These are phyloP conservation scores for Naematelia aurantialba DNA, from an alignment of 768 basidiomycete species.

Conservation along the genomic window DNA sequence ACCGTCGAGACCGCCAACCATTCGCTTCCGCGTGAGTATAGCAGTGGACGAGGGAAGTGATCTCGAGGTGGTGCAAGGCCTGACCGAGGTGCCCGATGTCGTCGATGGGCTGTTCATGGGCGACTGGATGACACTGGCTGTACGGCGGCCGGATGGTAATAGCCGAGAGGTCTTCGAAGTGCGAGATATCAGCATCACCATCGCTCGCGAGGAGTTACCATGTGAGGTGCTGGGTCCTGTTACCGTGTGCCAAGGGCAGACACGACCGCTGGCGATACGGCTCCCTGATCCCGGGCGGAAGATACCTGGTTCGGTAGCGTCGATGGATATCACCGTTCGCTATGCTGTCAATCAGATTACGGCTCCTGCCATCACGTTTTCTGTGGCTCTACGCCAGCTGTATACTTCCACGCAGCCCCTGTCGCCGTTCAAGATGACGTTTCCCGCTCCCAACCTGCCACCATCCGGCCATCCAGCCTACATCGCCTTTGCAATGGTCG, in stretches of 20 bases:
- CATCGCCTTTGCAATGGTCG: slow-evolving; percentile 40
- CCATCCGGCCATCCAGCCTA: slow-evolving; percentile 13
- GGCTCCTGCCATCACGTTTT: not conserved
- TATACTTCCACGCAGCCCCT: not conserved
- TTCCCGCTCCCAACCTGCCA: slow-evolving; percentile 19
- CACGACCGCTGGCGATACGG: slow-evolving; percentile 14
- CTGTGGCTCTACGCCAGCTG: not conserved
- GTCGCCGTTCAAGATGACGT: slow-evolving; percentile 27
- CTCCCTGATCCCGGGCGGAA: not conserved
- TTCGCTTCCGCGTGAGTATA: slow-evolving; percentile 59
- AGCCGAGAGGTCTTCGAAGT: not conserved
- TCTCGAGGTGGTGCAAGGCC: slow-evolving; percentile 51
- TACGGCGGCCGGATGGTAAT: slow-evolving; percentile 7
- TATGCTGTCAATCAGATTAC: not conserved
- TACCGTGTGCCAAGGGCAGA: slow-evolving; percentile 13
- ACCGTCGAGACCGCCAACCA: slow-evolving; percentile 55
- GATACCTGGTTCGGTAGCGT: not conserved
- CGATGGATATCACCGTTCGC: not conserved
- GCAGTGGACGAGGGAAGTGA: slow-evolving; percentile 49
- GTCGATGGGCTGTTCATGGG: slow-evolving; percentile 71
- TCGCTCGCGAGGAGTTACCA: not conserved
- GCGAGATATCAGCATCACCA: not conserved
- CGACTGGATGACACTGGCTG: slow-evolving; percentile 63
- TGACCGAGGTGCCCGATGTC: slow-evolving; percentile 65
- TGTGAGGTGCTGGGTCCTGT: slow-evolving; percentile 1